phyloP scores from a whole-genome alignment of 2,329 filamentous ascomycete species.

The Grosmannia huntii region DNA sequence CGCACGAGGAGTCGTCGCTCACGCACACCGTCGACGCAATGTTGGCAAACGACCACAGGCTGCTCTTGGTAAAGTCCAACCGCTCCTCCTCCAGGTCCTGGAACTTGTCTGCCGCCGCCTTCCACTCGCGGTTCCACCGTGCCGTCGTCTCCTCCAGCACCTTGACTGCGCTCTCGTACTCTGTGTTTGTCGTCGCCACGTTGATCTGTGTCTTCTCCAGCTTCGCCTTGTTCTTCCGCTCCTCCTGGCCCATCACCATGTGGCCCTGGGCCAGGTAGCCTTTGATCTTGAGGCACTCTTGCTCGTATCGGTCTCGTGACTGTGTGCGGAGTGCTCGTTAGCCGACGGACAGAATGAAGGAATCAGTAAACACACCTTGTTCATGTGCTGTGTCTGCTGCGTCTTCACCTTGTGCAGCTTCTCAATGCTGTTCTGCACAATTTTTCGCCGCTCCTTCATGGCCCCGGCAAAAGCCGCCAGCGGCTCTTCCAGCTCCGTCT shows the following conservation, averaged over 20 bases:
- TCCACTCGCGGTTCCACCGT: conserved; percentile 97
- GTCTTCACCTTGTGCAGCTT: conserved; percentile 88
- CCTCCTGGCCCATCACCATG: conserved; percentile 99
- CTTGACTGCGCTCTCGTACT: conserved; percentile 91
- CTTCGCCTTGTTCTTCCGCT: conserved; percentile 97
- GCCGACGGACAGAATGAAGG: too few species aligned
- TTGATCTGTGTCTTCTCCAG: conserved; percentile 98
- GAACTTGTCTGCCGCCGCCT: conserved; percentile 94
- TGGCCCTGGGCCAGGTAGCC: conserved; percentile 96
- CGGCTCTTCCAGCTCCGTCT: conserved; percentile 87
- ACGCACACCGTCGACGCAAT: conserved; percentile 95
- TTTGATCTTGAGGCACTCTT: conserved; percentile 96
- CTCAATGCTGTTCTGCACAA: conserved; percentile 86
- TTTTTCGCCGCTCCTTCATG: conserved; percentile 94
- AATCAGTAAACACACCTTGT: conserved; percentile 68
- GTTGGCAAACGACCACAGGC: conserved; percentile 95
- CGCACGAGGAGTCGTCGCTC: conserved; percentile 90
- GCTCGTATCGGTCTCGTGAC: conserved; percentile 81
- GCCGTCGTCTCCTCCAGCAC: conserved; percentile 87
- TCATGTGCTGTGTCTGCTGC: conserved; percentile 79
- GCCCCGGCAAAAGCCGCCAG: conserved; percentile 81
- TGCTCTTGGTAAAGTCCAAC: conserved; percentile 94
- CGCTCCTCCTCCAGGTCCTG: conserved; percentile 97
- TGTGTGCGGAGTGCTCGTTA: too few species aligned
- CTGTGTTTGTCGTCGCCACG: conserved; percentile 76